Percentiles rank a stretch among this genome's conserved stretches.
These are phyloP conservation scores for Chalciporus sp. DNA, from an alignment of 1,284 basidiomycete species.

Conservation along the genomic window DNA sequence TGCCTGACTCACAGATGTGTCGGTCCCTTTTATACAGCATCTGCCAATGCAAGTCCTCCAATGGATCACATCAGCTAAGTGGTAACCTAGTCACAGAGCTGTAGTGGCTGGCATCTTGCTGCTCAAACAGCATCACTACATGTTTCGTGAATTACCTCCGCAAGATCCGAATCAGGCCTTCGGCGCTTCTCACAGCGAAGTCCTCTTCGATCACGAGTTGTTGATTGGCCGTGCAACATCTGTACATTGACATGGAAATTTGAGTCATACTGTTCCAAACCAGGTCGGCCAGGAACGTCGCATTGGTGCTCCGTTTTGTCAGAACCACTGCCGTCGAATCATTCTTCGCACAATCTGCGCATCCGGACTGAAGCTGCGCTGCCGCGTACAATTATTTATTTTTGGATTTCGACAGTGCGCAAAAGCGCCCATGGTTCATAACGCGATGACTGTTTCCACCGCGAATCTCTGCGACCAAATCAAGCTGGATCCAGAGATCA, in stretches of 20 bases:
- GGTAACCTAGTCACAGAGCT: slow-evolving; percentile 38
- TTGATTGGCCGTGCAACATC: slow-evolving; percentile 27
- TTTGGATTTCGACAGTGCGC: slow-evolving; percentile 12
- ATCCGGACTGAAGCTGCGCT: slow-evolving; percentile 7
- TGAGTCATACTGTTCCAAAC: slow-evolving; percentile 12
- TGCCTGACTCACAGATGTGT: neutral
- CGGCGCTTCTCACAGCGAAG: slow-evolving; percentile 18
- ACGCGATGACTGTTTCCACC: slow-evolving; percentile 22
- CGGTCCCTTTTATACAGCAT: slow-evolving; percentile 36
- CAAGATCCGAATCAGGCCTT: slow-evolving; percentile 24
- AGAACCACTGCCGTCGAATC: slow-evolving; percentile 19
- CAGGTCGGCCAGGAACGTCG: slow-evolving; percentile 26
- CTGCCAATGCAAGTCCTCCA: slow-evolving; percentile 34
- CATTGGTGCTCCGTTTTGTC: slow-evolving; percentile 12
- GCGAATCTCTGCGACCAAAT: slow-evolving; percentile 22
- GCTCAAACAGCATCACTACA: slow-evolving; percentile 32
- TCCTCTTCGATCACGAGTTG: slow-evolving; percentile 23
- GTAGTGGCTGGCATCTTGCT: slow-evolving; percentile 33
- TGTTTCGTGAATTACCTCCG: slow-evolving; percentile 22
- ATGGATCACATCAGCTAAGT: slow-evolving; percentile 35
- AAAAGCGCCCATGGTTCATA: slow-evolving; percentile 10
- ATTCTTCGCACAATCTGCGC: slow-evolving; percentile 16
- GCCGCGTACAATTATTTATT: slow-evolving; percentile 16
- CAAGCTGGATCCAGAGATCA: neutral
- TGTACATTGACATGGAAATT: slow-evolving; percentile 17